Evolutionary conservation across 306 rosid species (phyloP), one percentile per base, ranked within the genome.

Genomic region (Medicago ruthenica): DNA sequence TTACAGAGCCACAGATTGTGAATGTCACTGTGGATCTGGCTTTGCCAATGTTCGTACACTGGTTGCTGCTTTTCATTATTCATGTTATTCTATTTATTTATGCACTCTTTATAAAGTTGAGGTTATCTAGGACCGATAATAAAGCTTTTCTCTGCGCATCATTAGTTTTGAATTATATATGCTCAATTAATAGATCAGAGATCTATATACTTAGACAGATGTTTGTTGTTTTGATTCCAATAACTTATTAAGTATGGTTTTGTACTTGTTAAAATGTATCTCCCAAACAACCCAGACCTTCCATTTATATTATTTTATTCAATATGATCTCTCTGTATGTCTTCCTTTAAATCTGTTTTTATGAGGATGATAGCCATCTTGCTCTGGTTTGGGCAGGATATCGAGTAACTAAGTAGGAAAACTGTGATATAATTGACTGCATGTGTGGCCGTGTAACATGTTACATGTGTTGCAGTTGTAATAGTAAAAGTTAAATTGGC

Each of bases 41-140:
- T 54, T 70, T 55, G 20, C 12, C 60, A 72, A 76, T 10, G 41
- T 63, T 50, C 40, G 45, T 40, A 20, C 24, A 48, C 47, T 21
- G 67, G 16, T 39, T 76, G 65, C 70, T 60, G 82, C 76, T 70
- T 80, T 59, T 34, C 72, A 42, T 22, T 77, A 24, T 47, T 71
- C 48, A 27, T 57, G 69, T 71, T 54, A 68, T 81, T 80, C 60
- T 22, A 71, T 53, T 58, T 51, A 15, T 76, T 48, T 51, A 14
- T 76, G 67, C 68, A 36, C 9, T 57, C 15, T 39, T 83, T 62
- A 47, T 13, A 71, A 61, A 66, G 31, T 74, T 47, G 44, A 71
- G 74, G 48, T 72, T 69, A 40, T 67, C 47, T 7, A 51, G 80
- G 55, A 86, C 53, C 11, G 44, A 76, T 48, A 86, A 87, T 87